Evolutionary conservation across 2,329 filamentous ascomycete genomes (phyloP).

Genomic region (Fusarium sarcochroum): DNA sequence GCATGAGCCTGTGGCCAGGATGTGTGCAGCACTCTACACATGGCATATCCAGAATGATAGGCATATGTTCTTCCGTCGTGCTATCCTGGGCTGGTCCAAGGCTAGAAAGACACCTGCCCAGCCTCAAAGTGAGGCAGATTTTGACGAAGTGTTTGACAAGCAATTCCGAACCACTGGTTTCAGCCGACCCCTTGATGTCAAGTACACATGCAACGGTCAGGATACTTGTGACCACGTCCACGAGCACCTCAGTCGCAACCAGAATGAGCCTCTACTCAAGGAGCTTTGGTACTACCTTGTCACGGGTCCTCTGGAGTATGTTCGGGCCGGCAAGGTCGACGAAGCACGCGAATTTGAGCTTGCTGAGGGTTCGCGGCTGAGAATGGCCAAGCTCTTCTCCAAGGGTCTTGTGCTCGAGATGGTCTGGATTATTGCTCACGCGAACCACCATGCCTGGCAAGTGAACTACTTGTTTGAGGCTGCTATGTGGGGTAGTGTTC

Average conservation of each 20-base stretch:
- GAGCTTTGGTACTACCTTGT: slow-evolving; percentile 42
- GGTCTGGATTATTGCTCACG: slow-evolving; percentile 46
- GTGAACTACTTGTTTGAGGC: slow-evolving; percentile 52
- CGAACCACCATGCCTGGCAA: slow-evolving; percentile 49
- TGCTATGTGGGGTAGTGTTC: slow-evolving; percentile 53
- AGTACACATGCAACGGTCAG: slow-evolving; percentile 32
- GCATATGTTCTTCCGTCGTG: slow-evolving; percentile 52
- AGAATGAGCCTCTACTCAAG: slow-evolving; percentile 29
- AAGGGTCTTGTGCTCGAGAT: slow-evolving; percentile 39
- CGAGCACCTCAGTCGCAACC: slow-evolving; percentile 10
- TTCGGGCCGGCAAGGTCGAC: slow-evolving; percentile 30
- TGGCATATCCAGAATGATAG: slow-evolving; percentile 54
- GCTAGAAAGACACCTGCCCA: slow-evolving; percentile 46
- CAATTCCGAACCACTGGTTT: slow-evolving; percentile 48
- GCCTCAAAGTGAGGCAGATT: slow-evolving; percentile 48
- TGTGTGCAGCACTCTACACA: slow-evolving; percentile 51
- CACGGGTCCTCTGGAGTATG: slow-evolving; percentile 32
- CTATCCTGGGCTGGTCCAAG: slow-evolving; percentile 49
- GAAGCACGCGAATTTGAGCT: slow-evolving; percentile 26
- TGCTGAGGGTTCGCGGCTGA: slow-evolving; percentile 34
- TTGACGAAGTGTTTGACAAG: slow-evolving; percentile 51
- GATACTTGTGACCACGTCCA: slow-evolving; percentile 39
- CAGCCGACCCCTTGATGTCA: slow-evolving; percentile 36
- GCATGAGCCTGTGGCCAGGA: slow-evolving; percentile 52
- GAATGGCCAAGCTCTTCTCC: slow-evolving; percentile 45